phyloP scores from a whole-genome alignment of 257 asterid genomes.

The Buddleja alternifolia region DNA sequence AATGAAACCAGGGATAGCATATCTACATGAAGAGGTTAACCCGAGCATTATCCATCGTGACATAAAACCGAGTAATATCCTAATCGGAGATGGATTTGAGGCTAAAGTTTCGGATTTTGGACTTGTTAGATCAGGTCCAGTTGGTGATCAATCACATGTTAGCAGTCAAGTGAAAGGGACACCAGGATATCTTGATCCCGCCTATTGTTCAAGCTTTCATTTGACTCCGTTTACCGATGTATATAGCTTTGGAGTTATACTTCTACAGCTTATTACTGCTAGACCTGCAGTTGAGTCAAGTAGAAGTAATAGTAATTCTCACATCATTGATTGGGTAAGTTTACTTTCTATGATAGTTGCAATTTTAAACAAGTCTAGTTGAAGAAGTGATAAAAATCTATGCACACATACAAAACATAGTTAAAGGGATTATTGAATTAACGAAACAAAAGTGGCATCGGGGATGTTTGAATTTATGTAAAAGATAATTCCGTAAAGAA shows the following conservation, averaged over 20 bases:
- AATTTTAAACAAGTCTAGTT: no score
- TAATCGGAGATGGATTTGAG: conserved; percentile 66
- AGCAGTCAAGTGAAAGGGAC: conserved; percentile 78
- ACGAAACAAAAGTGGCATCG: no score
- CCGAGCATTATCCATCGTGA: conserved; percentile 82
- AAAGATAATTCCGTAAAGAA: no score
- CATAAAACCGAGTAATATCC: conserved; percentile 74
- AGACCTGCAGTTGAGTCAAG: conserved; percentile 61
- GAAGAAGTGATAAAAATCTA: no score
- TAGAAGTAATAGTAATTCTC: conserved; percentile 40
- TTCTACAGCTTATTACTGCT: conserved; percentile 75
- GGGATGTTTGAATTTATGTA: no score
- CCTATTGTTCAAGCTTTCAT: conserved; percentile 67
- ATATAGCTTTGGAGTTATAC: conserved; percentile 81
- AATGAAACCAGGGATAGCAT: conserved; percentile 59
- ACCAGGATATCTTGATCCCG: conserved; percentile 85
- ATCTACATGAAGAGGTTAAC: conserved; percentile 60
- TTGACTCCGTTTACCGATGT: conserved; percentile 71
- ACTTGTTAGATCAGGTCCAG: conserved; percentile 68
- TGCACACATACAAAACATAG: no score
- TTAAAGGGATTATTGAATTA: no score
- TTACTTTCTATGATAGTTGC: no score
- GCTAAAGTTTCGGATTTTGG: conserved; percentile 83
- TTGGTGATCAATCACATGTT: conserved; percentile 73
- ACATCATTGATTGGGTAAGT: conserved; percentile 76